phyloP scores from a whole-genome alignment of 495 filamentous ascomycete species.

The Annulohypoxylon bovei region DNA sequence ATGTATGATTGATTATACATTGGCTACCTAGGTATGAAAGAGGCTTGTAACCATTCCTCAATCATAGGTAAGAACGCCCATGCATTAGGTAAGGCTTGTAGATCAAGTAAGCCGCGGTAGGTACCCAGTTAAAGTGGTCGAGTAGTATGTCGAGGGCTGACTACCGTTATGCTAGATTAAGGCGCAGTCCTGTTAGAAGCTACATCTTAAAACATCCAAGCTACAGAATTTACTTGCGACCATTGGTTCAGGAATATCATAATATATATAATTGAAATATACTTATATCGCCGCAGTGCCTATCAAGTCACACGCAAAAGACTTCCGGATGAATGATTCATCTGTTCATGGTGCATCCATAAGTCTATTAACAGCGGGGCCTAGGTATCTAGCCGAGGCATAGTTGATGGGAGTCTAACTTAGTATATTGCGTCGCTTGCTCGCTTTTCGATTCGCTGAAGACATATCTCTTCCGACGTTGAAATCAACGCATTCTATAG shows the following conservation, averaged over 20 bases:
- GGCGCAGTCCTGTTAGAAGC: not conserved
- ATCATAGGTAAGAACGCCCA: not conserved
- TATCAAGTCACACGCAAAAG: not conserved
- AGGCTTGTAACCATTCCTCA: too few species aligned
- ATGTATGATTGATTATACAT: too few species aligned
- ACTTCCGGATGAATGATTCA: not conserved
- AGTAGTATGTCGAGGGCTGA: not conserved
- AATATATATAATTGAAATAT: not conserved
- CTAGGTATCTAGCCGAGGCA: not conserved
- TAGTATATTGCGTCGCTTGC: not conserved
- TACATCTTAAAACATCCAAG: not conserved
- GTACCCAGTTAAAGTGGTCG: not conserved
- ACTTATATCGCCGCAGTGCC: not conserved
- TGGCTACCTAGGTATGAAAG: too few species aligned
- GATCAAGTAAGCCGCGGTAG: not conserved
- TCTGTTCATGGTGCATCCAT: not conserved
- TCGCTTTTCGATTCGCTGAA: not conserved
- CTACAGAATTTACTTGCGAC: not conserved
- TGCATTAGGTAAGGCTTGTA: not conserved
- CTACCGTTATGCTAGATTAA: not conserved
- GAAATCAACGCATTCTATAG: not conserved
- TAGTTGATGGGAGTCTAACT: not conserved
- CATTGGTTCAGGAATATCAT: not conserved
- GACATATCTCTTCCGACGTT: not conserved
- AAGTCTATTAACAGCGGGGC: not conserved